Evolutionary conservation across 495 filamentous ascomycete genomes (phyloP).

Genomic region (Astrothelium macrocarpum): DNA sequence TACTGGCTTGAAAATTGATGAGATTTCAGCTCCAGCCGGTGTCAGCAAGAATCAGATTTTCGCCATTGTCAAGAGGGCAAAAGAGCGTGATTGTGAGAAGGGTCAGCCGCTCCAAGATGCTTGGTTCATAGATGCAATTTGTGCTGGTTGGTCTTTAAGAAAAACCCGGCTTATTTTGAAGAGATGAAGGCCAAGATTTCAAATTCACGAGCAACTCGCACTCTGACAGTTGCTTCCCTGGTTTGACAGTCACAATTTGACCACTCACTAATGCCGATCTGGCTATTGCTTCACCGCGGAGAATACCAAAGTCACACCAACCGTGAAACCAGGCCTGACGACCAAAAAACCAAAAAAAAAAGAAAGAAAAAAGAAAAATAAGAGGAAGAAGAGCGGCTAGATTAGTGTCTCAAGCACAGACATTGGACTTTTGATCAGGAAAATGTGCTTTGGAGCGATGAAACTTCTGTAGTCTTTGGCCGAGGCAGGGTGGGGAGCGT

Average conservation of each 20-base stretch:
- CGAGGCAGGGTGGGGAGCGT: neutral
- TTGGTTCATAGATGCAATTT: neutral
- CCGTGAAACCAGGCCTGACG: neutral
- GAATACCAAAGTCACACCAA: neutral
- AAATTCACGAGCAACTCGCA: neutral
- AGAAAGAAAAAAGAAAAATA: neutral
- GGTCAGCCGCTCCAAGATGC: neutral
- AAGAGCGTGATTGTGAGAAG: neutral
- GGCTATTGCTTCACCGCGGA: neutral
- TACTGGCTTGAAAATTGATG: neutral
- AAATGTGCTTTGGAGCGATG: constrained; percentile 5
- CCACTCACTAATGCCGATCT: neutral
- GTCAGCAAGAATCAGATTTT: neutral
- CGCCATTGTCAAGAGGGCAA: neutral
- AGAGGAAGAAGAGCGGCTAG: neutral
- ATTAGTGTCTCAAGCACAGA: neutral
- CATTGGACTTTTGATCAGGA: constrained; percentile 1
- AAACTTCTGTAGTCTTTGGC: neutral
- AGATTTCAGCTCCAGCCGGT: neutral
- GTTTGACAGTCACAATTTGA: neutral
- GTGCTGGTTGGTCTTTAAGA: neutral
- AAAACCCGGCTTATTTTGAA: neutral
- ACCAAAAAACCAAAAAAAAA: neutral
- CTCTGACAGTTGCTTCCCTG: neutral
- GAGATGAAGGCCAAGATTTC: neutral